Evolutionary conservation across 140 eudicot species (phyloP).

Genomic region (Stevia rebaudiana): DNA sequence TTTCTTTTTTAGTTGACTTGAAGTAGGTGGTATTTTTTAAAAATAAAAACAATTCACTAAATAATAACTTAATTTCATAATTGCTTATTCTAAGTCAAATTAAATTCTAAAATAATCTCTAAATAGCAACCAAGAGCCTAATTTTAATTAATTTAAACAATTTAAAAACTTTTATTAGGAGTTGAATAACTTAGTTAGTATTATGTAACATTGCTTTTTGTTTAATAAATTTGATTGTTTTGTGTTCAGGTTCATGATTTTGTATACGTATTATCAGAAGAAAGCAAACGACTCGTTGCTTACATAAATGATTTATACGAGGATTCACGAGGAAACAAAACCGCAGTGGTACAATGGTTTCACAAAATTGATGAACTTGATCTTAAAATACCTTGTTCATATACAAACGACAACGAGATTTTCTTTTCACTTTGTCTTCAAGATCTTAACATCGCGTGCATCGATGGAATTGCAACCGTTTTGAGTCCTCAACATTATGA

Average conservation of each 20-base stretch:
- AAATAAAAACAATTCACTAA: too few relatives aligned
- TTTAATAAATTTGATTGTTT: not conserved
- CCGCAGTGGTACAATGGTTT: constrained; percentile 97
- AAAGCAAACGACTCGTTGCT: constrained; percentile 68
- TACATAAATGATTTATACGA: constrained; percentile 81
- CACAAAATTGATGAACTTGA: constrained; percentile 96
- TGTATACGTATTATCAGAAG: constrained; percentile 86
- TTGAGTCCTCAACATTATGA: constrained; percentile 67
- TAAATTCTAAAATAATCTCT: too few relatives aligned
- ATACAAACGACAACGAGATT: constrained; percentile 71
- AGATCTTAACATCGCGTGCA: constrained; percentile 82
- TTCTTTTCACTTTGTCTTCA: constrained; percentile 88
- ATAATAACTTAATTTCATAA: too few relatives aligned
- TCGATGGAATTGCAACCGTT: constrained; percentile 80
- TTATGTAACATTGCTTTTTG: not conserved
- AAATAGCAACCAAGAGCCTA: too few relatives aligned
- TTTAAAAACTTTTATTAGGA: too few relatives aligned
- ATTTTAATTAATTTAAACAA: too few relatives aligned
- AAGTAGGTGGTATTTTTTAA: too few relatives aligned
- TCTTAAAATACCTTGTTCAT: constrained; percentile 56
- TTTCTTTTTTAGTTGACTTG: too few relatives aligned
- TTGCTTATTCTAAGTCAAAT: too few relatives aligned
- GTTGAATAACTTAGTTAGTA: too few relatives aligned
- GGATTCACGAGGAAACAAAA: constrained; percentile 63
- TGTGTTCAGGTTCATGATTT: constrained; percentile 58